A percentile compares a stretch with the other conserved stretches of the same genome.
These are phyloP conservation scores for Hypoxylon sp. DNA, from an alignment of 2,329 filamentous ascomycete genomes.

Conservation along the genomic window DNA sequence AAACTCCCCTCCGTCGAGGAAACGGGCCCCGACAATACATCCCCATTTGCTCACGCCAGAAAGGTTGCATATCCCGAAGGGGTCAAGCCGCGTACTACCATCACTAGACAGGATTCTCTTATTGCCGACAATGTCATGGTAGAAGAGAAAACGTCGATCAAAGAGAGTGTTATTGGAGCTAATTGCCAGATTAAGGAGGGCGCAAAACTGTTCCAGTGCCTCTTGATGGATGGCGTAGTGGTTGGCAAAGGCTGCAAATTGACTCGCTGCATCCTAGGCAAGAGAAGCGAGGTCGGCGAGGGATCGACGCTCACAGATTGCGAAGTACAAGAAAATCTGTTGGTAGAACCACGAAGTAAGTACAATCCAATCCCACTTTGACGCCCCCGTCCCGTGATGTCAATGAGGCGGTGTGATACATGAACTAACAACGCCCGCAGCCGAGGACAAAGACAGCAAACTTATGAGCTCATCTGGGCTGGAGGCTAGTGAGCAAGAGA, in stretches of 20 bases:
- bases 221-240: constrained; percentile 92
- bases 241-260: constrained; percentile 88
- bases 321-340: constrained; percentile 90
- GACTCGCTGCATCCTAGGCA: constrained; percentile 88
- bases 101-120: constrained; percentile 85
- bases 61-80: constrained; percentile 89
- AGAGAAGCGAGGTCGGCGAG: constrained; percentile 85
- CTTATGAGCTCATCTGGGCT: constrained; percentile 77
- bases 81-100: constrained; percentile 83
- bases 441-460: constrained; percentile 77
- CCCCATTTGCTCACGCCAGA: constrained; percentile 81
- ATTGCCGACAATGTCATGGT: constrained; percentile 91
- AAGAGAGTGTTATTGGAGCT: constrained; percentile 89
- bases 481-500: constrained; percentile 74
- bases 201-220: constrained; percentile 87
- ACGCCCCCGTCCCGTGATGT: constrained; percentile 10
- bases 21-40: constrained; percentile 68
- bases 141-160: constrained; percentile 91
- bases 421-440: constrained; percentile 58
- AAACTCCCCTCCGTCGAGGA: constrained; percentile 83
- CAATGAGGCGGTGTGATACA: constrained; percentile 20
- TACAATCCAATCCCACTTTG: constrained; percentile 46
- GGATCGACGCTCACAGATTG: constrained; percentile 86
- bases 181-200: constrained; percentile 89
- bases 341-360: constrained; percentile 84